Conservation (phyloP, 1,284 basidiomycete genomes). For the Inonotus obliquus region DNA sequence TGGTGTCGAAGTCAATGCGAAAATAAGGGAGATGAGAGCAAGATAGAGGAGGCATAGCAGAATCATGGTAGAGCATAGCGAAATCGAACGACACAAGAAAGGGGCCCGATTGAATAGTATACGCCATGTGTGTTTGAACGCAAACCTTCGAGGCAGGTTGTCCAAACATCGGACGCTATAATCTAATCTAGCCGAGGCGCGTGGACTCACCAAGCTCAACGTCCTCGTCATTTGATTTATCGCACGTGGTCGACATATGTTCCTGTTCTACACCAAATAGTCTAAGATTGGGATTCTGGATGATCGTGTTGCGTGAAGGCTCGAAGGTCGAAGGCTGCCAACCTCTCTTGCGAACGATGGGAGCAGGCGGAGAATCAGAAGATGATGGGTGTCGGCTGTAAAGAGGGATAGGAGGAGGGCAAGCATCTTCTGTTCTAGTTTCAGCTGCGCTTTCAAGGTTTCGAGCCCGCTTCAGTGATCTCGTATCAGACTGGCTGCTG, state of each 20-base stretch:
- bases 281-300: conserved; percentile 47
- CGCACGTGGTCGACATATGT: conserved; percentile 32
- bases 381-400: conserved; percentile 26
- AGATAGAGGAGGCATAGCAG: not conserved
- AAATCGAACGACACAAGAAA: not conserved
- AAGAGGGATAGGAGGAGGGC: conserved; percentile 1
- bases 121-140: not conserved
- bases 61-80: not conserved
- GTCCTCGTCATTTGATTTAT: conserved; percentile 37
- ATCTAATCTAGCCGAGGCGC: conserved; percentile 17
- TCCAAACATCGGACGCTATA: conserved; percentile 11
- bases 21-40: not conserved
- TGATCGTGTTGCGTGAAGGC: conserved; percentile 47
- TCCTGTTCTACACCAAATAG: conserved; percentile 64
- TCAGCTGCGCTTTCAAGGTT: not conserved
- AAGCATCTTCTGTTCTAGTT: not conserved
- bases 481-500: conserved; percentile 19
- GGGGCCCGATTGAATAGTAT: not conserved
- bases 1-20: not conserved
- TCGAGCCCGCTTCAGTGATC: conserved; percentile 15
- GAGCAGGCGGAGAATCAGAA: conserved; percentile 29
- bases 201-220: conserved; percentile 42
- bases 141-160: not conserved
- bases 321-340: conserved; percentile 62
- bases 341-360: conserved; percentile 54